These are phyloP conservation scores for Claviceps monticola DNA, from an alignment of 2,329 filamentous ascomycete species.

Conservation along the genomic window DNA sequence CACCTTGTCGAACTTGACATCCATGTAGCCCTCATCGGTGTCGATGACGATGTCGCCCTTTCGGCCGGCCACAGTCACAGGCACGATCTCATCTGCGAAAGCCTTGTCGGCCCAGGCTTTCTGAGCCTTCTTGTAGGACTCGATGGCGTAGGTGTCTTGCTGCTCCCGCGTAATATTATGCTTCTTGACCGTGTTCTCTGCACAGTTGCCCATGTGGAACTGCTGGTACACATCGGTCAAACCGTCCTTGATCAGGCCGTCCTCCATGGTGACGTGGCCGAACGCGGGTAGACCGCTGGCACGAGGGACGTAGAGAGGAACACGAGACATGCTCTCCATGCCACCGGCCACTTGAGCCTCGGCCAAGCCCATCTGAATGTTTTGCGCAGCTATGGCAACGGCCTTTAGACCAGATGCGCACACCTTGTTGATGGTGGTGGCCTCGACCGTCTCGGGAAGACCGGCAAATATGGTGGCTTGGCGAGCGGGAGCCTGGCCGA, in stretches of 20 bases:
- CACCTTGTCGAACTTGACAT: slow-evolving; percentile 77
- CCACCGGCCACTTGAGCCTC: slow-evolving; percentile 86
- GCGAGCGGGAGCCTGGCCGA: slow-evolving; percentile 83
- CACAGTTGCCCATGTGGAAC: slow-evolving; percentile 96
- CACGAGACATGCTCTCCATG: slow-evolving; percentile 95
- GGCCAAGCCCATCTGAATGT: slow-evolving; percentile 81
- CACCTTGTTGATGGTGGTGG: slow-evolving; percentile 93
- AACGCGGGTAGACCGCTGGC: slow-evolving; percentile 74
- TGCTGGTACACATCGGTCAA: slow-evolving; percentile 94
- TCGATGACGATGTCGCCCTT: slow-evolving; percentile 72
- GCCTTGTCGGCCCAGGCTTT: slow-evolving; percentile 71
- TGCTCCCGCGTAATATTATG: slow-evolving; percentile 65
- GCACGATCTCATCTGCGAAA: slow-evolving; percentile 81
- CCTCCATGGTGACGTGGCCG: slow-evolving; percentile 75
- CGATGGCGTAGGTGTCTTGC: slow-evolving; percentile 84
- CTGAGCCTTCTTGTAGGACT: slow-evolving; percentile 80
- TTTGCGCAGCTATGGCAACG: slow-evolving; percentile 78
- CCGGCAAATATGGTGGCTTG: slow-evolving; percentile 86
- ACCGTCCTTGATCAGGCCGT: slow-evolving; percentile 88
- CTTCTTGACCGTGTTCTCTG: slow-evolving; percentile 87
- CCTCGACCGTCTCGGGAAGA: slow-evolving; percentile 66
- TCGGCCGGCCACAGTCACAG: slow-evolving; percentile 70
- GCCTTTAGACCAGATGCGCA: slow-evolving; percentile 93
- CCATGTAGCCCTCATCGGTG: slow-evolving; percentile 79
- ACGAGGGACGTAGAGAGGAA: slow-evolving; percentile 80